Conservation (phyloP, 2,329 filamentous ascomycete species). For the Xylariaceae sp. region DNA sequence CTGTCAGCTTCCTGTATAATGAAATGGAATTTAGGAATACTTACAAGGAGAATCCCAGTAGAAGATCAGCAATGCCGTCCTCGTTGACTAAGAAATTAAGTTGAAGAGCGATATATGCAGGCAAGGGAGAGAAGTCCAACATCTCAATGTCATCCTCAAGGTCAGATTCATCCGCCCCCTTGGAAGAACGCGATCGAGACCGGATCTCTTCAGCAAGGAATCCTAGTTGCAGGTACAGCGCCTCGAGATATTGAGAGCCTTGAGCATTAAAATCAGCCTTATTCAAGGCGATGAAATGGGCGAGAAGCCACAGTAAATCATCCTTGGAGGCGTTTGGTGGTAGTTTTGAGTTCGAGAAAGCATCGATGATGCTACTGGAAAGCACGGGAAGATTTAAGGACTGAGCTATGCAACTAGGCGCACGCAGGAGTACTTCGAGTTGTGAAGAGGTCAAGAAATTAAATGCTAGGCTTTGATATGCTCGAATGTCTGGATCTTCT, state of each 20-base stretch:
- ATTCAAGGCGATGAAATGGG: constrained; percentile 61
- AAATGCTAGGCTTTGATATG: constrained; percentile 29
- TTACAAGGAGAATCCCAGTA: constrained; percentile 42
- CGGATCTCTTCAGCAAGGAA: constrained; percentile 49
- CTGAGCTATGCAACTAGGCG: constrained; percentile 34
- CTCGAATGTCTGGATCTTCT: constrained; percentile 1
- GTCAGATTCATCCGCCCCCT: constrained; percentile 31
- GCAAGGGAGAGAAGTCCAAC: constrained; percentile 33
- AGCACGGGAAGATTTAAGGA: constrained; percentile 39
- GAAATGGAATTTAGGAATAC: constrained; percentile 26
- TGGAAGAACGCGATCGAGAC: constrained; percentile 31
- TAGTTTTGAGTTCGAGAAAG: constrained; percentile 27
- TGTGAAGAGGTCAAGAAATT: constrained; percentile 29
- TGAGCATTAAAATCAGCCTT: constrained; percentile 29
- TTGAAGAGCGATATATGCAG: constrained; percentile 60
- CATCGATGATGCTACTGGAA: constrained; percentile 38
- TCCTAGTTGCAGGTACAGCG: constrained; percentile 52
- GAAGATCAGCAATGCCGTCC: constrained; percentile 63
- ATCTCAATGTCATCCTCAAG: constrained; percentile 38
- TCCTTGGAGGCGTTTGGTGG: constrained; percentile 31
- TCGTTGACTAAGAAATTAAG: constrained; percentile 70
- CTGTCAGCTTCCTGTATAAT: constrained; percentile 16
- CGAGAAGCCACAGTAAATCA: constrained; percentile 59
- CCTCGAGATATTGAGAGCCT: constrained; percentile 40
- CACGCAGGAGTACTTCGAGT: constrained; percentile 39